Conservation (phyloP, 2,329 filamentous ascomycete genomes). For the Hirsutella rhossiliensis region DNA sequence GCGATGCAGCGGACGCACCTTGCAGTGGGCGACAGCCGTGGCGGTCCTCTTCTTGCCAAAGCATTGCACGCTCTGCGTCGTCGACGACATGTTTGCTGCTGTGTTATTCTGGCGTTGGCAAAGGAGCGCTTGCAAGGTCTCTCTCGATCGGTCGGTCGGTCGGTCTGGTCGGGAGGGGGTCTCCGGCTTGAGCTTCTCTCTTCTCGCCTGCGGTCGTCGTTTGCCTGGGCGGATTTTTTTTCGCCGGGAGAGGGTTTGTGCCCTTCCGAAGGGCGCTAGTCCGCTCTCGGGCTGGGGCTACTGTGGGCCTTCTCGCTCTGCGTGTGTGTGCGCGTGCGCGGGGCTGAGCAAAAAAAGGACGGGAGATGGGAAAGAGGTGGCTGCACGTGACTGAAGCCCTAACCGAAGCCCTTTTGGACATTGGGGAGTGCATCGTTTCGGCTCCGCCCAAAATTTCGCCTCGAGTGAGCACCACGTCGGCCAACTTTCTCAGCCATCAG, state of each 20-base stretch:
- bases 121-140: constrained; percentile 3
- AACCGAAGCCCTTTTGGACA: constrained; percentile 22
- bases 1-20: constrained; percentile 44
- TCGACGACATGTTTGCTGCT: constrained; percentile 58
- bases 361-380: not conserved
- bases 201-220: too few relatives aligned
- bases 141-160: too few relatives aligned
- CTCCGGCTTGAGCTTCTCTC: not conserved
- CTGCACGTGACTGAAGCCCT: constrained; percentile 20
- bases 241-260: constrained; percentile 19
- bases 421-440: constrained; percentile 12
- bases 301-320: not conserved
- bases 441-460: constrained; percentile 23
- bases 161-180: not conserved
- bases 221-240: constrained; percentile 9
- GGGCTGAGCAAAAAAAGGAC: not conserved
- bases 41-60: constrained; percentile 98
- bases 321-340: not conserved
- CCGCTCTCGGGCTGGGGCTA: constrained; percentile 5
- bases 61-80: constrained; percentile 80
- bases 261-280: constrained; percentile 16
- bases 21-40: constrained; percentile 84
- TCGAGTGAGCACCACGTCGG: constrained; percentile 20
- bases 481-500: constrained; percentile 21
- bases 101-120: constrained; percentile 6